Evolutionary conservation across 257 asterid species (phyloP), one percentile per base, ranked within the genome.

Genomic region (Lycium ferocissimum): DNA sequence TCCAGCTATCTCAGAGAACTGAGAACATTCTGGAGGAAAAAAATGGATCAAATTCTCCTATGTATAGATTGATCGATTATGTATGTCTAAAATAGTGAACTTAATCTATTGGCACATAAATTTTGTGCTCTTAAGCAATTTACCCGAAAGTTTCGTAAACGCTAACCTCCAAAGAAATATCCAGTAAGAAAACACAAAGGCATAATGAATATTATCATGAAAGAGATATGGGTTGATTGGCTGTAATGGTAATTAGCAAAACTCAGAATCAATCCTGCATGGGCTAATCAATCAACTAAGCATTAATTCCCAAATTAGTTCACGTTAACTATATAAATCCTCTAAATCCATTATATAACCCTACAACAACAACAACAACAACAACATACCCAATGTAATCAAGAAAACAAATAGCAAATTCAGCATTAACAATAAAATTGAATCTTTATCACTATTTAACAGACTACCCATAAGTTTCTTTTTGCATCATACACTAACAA

Each of bases 381-480:
- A 26, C 33, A 26, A 26, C 33, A 26, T 26, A 26, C 33, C 33
- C 33, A 26, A 26, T 26, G 33, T 26, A 26, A 26, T 26, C 33
- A 76, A 76, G 81, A 76, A 76, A 22, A 20, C 43, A 65, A 58
- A 65, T 40, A 49, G 61, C 57, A 75, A 26, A 75, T n/a, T 3
- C 81, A 5, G 61, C 81, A 20, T 12, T 12, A 73, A 73, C 15
- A 40, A 40, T 3, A 56, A 49, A 62, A 22, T 22, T 22, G 15
- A 63, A 63, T 63, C 7, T 22, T 22, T 22, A 9, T 22, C 70
- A 59, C 61, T 22, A 49, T 75, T 47, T 51, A 75, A 75, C 18
- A 22, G 81, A 78, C 26, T 13, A 33, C 45, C 40, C 37, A 33
- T 17, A 66, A 66, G n/a, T 62, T 62, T 20, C 69, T 58, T 58